Conservation (phyloP, 805 yeast species). For the Suhomyces emberorum region DNA sequence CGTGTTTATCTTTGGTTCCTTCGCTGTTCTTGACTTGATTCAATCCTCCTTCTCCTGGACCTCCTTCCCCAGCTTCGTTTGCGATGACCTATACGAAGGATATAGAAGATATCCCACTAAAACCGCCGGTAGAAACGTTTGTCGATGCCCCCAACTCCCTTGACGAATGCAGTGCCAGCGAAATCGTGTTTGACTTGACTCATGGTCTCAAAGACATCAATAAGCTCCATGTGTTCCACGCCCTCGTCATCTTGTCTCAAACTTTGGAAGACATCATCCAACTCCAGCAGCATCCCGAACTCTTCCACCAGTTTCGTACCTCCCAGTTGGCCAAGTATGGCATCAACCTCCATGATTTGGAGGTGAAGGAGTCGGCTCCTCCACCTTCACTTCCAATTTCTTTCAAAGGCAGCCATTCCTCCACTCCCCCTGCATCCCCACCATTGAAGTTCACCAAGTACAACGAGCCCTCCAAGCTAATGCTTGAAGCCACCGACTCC, state of each 20-base stretch:
- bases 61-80: no score
- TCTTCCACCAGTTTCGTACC: conserved; percentile 22
- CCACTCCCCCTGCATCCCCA: conserved; percentile 21
- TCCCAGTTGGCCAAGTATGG: conserved; percentile 21
- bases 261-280: conserved; percentile 32
- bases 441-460: conserved; percentile 19
- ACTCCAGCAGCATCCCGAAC: conserved; percentile 23
- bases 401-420: neutral
- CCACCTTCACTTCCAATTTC: conserved; percentile 1
- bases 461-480: conserved; percentile 1
- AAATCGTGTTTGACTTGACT: conserved; percentile 32
- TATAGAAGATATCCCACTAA: conserved; percentile 32
- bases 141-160: conserved; percentile 36
- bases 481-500: neutral
- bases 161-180: conserved; percentile 32
- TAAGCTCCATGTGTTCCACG: conserved; percentile 33
- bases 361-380: no score
- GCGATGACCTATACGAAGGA: conserved; percentile 2
- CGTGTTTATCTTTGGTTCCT: no score
- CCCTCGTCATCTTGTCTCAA: conserved; percentile 27
- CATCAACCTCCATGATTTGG: conserved; percentile 3
- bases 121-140: conserved; percentile 37
- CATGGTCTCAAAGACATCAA: conserved; percentile 31
- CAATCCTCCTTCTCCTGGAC: no score
- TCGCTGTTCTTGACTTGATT: no score